Evolutionary conservation across 202 grass and related monocot species (phyloP), one percentile per base, ranked within the genome.

Genomic region (Alloteropsis angusta): DNA sequence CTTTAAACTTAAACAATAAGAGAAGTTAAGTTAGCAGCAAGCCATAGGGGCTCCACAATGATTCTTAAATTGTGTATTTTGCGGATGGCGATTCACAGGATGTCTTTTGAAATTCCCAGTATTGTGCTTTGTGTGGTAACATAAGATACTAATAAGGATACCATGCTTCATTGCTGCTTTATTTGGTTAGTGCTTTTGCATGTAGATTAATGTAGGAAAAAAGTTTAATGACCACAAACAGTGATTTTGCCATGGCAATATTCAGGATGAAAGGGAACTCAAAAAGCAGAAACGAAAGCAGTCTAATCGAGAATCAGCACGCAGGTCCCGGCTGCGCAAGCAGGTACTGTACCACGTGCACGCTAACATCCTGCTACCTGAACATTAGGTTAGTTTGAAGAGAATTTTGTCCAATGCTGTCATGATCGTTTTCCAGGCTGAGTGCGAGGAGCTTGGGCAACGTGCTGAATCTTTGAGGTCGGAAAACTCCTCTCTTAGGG

Each of bases 211-310:
- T 82, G 17, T 68, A 41, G 41, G 17, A 63, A 63, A 80, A 63
- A 63, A 80, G 26, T 1, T 46, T 72, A 15, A 43, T 58, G 9
- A 71, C 8, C 49, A 5, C 26, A 4, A 57, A 56, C 16, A 76
- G 9, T 68, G 45, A 36, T 67, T 46, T 12, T 47, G 47, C 35
- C 10, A 30, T 66, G 50, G 23, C 47, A 64, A 78, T 48, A 72
- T 80, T 78, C 75, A 98, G 96, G 89, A 98, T 86, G 90, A 95
- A 83, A 95, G 92, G 83, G 96, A 98, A 65, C 62, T 92, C 0
- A 98, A 98, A 82, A 90, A 84, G 81, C 90, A 93, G 88, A 98
- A 91, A 89, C 88, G 96, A 81, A 98, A 98, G 81, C 86, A 93
- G 76, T 98, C 92, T 50, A 93, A 95, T 42, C 84, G 96, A 70